phyloP scores from a whole-genome alignment of 495 filamentous ascomycete genomes.

The Apodospora peruviana region DNA sequence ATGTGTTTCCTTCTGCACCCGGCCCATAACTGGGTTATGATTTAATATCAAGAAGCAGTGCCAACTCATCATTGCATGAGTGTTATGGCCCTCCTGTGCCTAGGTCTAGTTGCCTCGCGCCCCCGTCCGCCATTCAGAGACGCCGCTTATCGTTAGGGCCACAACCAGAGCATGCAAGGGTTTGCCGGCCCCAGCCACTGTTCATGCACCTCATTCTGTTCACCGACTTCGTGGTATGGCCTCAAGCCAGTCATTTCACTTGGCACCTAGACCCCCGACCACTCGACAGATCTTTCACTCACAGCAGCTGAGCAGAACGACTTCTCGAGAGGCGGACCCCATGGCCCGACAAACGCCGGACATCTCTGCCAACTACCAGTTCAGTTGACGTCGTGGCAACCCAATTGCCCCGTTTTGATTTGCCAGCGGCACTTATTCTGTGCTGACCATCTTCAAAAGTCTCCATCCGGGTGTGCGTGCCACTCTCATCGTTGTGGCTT shows the following conservation, averaged over 20 bases:
- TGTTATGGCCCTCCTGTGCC: constrained; percentile 49
- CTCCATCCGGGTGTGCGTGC: too few species aligned
- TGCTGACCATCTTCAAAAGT: constrained; percentile 3
- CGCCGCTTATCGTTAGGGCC: constrained; percentile 30
- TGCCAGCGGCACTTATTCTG: constrained; percentile 12
- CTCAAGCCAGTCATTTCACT: constrained; percentile 43
- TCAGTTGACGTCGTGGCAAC: constrained; percentile 16
- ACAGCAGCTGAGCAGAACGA: not conserved
- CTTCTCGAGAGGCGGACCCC: too few species aligned
- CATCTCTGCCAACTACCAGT: constrained; percentile 9
- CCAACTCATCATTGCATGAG: constrained; percentile 88
- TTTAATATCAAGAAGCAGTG: constrained; percentile 67
- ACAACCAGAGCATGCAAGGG: constrained; percentile 37
- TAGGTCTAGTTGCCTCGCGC: constrained; percentile 43
- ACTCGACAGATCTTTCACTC: not conserved
- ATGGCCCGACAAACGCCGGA: constrained; percentile 12
- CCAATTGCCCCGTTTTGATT: constrained; percentile 26
- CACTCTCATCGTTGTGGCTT: too few species aligned
- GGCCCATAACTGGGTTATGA: constrained; percentile 31
- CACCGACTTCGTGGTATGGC: constrained; percentile 55
- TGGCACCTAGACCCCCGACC: constrained; percentile 3
- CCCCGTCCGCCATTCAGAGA: constrained; percentile 28
- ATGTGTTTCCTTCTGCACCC: constrained; percentile 5
- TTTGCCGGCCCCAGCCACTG: constrained; percentile 41
- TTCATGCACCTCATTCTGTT: constrained; percentile 54